A percentile compares a stretch with the other conserved stretches of the same genome.
phyloP scores from a whole-genome alignment of 192 early-diverging fungal species.

The Dissophora ornata region DNA sequence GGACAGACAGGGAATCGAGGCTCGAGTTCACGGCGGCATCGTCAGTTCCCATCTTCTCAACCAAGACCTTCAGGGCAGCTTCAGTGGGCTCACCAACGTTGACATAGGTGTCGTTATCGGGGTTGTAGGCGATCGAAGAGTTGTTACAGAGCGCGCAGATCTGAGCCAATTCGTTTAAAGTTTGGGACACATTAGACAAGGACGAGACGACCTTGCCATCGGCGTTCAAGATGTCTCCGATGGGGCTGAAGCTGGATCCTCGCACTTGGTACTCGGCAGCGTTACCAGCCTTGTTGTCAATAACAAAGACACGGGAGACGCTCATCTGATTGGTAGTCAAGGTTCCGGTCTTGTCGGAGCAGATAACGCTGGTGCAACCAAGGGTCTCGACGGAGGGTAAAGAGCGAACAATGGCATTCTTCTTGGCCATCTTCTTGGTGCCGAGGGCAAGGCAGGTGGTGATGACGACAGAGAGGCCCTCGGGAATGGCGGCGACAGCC shows the following conservation, averaged over 20 bases:
- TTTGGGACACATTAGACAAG: constrained; percentile 65
- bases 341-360: constrained; percentile 99
- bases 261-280: constrained; percentile 81
- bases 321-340: constrained; percentile 99
- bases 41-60: constrained; percentile 91
- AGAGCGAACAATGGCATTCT: constrained; percentile 95
- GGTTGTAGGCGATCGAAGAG: constrained; percentile 84
- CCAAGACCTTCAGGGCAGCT: constrained; percentile 93
- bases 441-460: constrained; percentile 98
- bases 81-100: constrained; percentile 98
- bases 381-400: constrained; percentile 95
- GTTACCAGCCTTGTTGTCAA: constrained; percentile 61
- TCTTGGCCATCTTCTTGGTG: constrained; percentile 96
- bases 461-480: constrained; percentile 98
- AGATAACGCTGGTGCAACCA: constrained; percentile 97
- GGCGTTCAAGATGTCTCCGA: constrained; percentile 66
- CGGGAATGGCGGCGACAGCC: constrained; percentile 98
- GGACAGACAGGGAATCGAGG: constrained; percentile 59
- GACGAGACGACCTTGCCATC: constrained; percentile 60
- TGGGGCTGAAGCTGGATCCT: constrained; percentile 89
- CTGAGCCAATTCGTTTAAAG: constrained; percentile 78
- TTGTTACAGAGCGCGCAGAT: constrained; percentile 95
- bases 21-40: constrained; percentile 73
- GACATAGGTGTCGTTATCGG: constrained; percentile 68
- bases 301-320: constrained; percentile 70